Percentiles rank a stretch among this genome's conserved stretches.
Conservation (phyloP, 106 monocot genomes). For the Hemerocallis citrina region DNA sequence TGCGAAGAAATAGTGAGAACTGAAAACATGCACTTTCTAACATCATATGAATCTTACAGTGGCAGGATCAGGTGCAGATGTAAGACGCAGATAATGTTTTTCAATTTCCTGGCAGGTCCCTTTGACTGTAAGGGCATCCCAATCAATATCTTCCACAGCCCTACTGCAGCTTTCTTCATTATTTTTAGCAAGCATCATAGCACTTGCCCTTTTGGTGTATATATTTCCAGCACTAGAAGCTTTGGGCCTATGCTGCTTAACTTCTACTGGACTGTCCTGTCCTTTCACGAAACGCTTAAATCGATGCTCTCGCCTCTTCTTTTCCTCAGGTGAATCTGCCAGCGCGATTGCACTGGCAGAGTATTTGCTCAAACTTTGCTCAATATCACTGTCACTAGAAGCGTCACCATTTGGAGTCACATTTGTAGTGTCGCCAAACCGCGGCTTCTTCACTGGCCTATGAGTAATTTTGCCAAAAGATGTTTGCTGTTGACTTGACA, state of each 20-base stretch:
- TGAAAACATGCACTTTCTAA: too few species aligned
- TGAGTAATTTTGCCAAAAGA: constrained; percentile 22
- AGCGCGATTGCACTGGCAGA: constrained; percentile 66
- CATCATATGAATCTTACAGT: constrained; percentile 36
- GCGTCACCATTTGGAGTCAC: constrained; percentile 36
- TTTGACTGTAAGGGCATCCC: constrained; percentile 93
- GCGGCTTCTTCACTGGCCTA: constrained; percentile 55
- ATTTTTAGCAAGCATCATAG: constrained; percentile 39
- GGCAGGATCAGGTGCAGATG: constrained; percentile 88
- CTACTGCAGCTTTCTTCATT: constrained; percentile 37
- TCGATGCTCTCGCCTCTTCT: constrained; percentile 76
- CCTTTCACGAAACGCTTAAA: constrained; percentile 82
- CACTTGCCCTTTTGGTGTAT: constrained; percentile 44
- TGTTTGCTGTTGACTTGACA: constrained; percentile 36
- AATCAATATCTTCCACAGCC: constrained; percentile 96
- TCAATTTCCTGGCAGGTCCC: constrained; percentile 96
- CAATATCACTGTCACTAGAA: constrained; percentile 88
- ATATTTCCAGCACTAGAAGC: constrained; percentile 37
- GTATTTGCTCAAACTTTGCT: constrained; percentile 66
- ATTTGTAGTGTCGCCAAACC: constrained; percentile 18
- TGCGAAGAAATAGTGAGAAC: background rate
- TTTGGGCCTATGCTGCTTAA: constrained; percentile 27
- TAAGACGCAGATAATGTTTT: constrained; percentile 91
- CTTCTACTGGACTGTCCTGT: constrained; percentile 27
- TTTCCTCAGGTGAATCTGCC: constrained; percentile 84